Base-by-base conservation (phyloP, 2,329 filamentous ascomycete species). In the Penicillium sp. region DNA sequence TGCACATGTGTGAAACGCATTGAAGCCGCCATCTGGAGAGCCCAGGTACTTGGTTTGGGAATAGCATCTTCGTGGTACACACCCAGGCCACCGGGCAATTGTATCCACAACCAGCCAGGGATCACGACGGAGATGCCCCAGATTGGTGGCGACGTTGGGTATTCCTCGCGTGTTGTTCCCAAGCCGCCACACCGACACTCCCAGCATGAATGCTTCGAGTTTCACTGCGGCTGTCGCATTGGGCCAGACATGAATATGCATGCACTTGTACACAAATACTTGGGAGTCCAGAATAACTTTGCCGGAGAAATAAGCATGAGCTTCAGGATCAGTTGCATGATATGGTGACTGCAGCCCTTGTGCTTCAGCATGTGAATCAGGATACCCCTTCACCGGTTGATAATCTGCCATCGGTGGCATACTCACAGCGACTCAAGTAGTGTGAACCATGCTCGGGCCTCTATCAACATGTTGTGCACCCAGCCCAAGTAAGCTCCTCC, bases 211-310 rank as follows among this genome's bases (percentile, higher is more conserved):
- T 11, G 13, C 33, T 40, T n/a, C 11, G 31, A 18, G 38, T 42
- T 34, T n/a, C 41, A 45, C 37, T 13, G 33, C 37, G n/a, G 23
- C 37, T 45, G 33, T 18, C 14, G 29, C 21, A 26, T 16, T 27
- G 19, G 33, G 11, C 27, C 17, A 27, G 15, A 33, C 33, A 33
- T 7, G 23, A 38, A 27, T 16, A 27, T 41, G 25, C 17, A 30
- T 25, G 15, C 19, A 21, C 16, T 17, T 21, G 10, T 13, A 20
- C 16, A 19, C 14, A 27, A 32, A 36, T 27, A 32, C 18, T 9
- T 27, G 7, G 13, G 15, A 14, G 10, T 11, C 6, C 6, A 28
- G n/a, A n/a, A n/a, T n/a, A n/a, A n/a, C n/a, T n/a, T n/a, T n/a
- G n/a, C n/a, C n/a, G n/a, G n/a, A n/a, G n/a, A n/a, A n/a, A n/a